Evolutionary conservation across 2,329 filamentous ascomycete species (phyloP).

Genomic region (Pleomassaria siparia): DNA sequence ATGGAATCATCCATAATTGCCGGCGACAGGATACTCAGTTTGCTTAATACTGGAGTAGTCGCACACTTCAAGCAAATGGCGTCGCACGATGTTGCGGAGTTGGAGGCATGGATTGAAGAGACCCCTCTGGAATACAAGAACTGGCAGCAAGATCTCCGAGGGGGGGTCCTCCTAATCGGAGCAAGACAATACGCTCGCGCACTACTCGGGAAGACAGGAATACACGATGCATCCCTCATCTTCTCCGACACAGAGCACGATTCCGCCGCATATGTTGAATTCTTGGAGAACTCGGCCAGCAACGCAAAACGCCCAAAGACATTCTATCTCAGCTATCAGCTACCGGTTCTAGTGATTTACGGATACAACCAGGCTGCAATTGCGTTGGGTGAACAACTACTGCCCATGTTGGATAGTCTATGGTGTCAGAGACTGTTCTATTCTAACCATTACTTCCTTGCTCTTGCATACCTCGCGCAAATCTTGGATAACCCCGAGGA

Average conservation of each 20-base stretch:
- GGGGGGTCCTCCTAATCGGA: conserved; percentile 68
- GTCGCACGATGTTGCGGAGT: conserved; percentile 67
- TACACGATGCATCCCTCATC: conserved; percentile 54
- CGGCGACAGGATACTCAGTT: conserved; percentile 71
- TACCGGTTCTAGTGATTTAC: conserved; percentile 47
- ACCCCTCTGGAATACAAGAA: conserved; percentile 73
- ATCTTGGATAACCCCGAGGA: conserved; percentile 40
- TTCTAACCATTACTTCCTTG: conserved; percentile 46
- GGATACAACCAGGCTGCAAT: conserved; percentile 48
- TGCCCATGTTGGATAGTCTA: conserved; percentile 45
- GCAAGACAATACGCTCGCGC: conserved; percentile 68
- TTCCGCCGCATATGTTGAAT: conserved; percentile 56
- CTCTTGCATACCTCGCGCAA: conserved; percentile 44
- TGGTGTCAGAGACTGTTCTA: conserved; percentile 49
- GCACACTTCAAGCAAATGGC: conserved; percentile 69
- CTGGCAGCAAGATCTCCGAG: conserved; percentile 71
- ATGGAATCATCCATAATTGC: conserved; percentile 66
- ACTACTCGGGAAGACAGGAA: conserved; percentile 71
- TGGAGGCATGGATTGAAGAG: conserved; percentile 71
- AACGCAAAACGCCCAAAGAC: conserved; percentile 66
- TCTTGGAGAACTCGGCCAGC: conserved; percentile 50
- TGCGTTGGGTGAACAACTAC: conserved; percentile 44
- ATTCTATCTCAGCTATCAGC: conserved; percentile 64
- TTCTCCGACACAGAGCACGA: conserved; percentile 71
- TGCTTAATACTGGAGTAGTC: conserved; percentile 69